Conservation (phyloP, 2,329 filamentous ascomycete genomes). For the Fusarium duplospermum region DNA sequence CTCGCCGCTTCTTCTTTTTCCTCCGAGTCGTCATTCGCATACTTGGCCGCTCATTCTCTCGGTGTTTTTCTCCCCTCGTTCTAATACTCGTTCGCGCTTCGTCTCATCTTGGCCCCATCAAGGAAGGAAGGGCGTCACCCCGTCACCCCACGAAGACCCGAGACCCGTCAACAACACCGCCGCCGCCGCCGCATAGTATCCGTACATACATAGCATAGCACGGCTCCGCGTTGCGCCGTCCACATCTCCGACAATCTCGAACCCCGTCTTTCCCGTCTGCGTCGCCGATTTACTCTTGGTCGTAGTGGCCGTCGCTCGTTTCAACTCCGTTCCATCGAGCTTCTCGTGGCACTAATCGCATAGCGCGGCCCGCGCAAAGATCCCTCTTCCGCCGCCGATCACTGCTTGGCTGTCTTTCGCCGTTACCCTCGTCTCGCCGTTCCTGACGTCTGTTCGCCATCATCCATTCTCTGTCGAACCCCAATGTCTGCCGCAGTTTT, state of each 20-base stretch:
- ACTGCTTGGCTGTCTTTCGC: slow-evolving; percentile 32
- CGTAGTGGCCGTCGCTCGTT: slow-evolving; percentile 31
- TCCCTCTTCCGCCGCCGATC: slow-evolving; percentile 34
- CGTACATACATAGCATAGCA: slow-evolving; percentile 10
- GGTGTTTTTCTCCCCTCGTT: slow-evolving; percentile 1
- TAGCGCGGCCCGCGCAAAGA: slow-evolving; percentile 33
- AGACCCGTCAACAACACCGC: slow-evolving; percentile 27
- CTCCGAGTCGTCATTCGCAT: slow-evolving; percentile 11
- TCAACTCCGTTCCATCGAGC: slow-evolving; percentile 36
- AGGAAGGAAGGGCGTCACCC: slow-evolving; percentile 19
- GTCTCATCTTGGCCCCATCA: slow-evolving; percentile 2
- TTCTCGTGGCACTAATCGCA: slow-evolving; percentile 35
- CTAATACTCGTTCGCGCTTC: not conserved
- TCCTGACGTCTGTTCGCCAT: slow-evolving; percentile 27
- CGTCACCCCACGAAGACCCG: slow-evolving; percentile 34
- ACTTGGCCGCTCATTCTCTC: slow-evolving; percentile 17
- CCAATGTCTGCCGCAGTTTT: not conserved
- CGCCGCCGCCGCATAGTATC: slow-evolving; percentile 2
- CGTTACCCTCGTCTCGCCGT: slow-evolving; percentile 23
- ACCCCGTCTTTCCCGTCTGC: slow-evolving; percentile 2
- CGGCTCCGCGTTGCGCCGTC: slow-evolving; percentile 13
- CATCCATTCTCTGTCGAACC: slow-evolving; percentile 21
- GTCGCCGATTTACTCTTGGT: slow-evolving; percentile 12
- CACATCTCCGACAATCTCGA: slow-evolving; percentile 13
- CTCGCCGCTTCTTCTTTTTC: not conserved